Base-by-base conservation (phyloP, 2,329 filamentous ascomycete genomes). In the Diaporthe sp. region DNA sequence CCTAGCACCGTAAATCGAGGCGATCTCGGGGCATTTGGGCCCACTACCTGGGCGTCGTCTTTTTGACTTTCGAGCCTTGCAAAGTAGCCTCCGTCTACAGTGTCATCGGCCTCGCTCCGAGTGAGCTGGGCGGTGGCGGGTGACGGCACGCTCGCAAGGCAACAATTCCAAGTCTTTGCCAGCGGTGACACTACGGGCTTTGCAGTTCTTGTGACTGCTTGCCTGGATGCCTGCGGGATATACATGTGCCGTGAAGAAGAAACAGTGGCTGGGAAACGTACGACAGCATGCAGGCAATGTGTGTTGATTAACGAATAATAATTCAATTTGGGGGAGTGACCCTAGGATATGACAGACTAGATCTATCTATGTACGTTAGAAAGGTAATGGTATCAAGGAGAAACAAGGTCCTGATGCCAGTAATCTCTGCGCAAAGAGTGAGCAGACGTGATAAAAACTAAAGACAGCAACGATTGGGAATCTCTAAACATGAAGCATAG, bases 291-390 rank as follows among this genome's bases (percentile, higher is more conserved):
- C 53, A 60, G 68, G 37, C 12, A 12, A 49, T 19, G 19, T 49
- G 9, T 55, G n/a, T 42, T 55, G 5, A 70, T 70, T 70, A 70
- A 55, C 49, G n/a, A 70, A 53, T 42, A 70, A 53, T 31, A 49
- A 39, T 51, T 42, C 22, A 51, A 62, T 19, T 62, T 73, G 10
- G 49, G 65, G 65, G 53, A 22, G 15, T 70, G 34, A 6, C 34
- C 71, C 71, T 73, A 65, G 51, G 46, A 34, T 73, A 57, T 73
- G 71, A 65, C 58, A 65, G 46, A 73, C 37, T 73, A 34, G 31
- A 57, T 57, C 71, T 73, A 73, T 73, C 58, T 73, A 73, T 73
- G 71, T 73, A 44, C 49, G 17, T 65, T 39, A 46, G 58, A 65
- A 65, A 25, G 49, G 49, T 65, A 73, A 73, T 0, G 7, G 58